phyloP scores from a whole-genome alignment of 2,329 filamentous ascomycete species.

The Penicillium aurantiogriseum region DNA sequence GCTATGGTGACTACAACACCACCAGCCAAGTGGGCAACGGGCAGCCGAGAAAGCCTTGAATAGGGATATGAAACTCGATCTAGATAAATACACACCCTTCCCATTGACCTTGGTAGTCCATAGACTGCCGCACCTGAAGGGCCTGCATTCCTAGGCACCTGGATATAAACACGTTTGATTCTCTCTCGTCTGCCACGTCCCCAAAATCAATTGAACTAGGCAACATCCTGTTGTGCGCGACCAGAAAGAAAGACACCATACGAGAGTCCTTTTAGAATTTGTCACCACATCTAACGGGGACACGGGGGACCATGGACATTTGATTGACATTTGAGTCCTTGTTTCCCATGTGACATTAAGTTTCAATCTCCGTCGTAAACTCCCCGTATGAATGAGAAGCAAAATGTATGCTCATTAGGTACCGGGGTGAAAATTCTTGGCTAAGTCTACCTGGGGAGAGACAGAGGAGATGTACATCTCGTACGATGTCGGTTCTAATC shows the following conservation, averaged over 20 bases:
- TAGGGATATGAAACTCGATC: background rate
- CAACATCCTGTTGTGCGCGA: background rate
- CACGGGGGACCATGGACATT: too few species aligned
- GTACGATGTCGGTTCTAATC: slow-evolving; percentile 15
- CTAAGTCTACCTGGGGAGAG: background rate
- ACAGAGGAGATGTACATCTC: background rate
- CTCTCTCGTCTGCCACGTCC: background rate
- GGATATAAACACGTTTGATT: background rate
- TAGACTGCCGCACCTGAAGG: background rate
- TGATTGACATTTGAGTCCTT: too few species aligned
- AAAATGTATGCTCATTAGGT: background rate
- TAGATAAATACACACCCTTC: background rate
- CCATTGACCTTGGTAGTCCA: background rate
- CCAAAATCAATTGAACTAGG: background rate
- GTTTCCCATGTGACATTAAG: background rate
- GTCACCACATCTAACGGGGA: too few species aligned
- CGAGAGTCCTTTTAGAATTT: too few species aligned
- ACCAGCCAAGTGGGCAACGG: slow-evolving; percentile 25
- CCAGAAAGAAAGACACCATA: background rate
- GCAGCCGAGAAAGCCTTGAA: slow-evolving; percentile 8
- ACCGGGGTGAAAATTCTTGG: too few species aligned
- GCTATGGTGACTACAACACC: slow-evolving; percentile 28
- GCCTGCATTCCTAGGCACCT: background rate
- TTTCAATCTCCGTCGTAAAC: background rate
- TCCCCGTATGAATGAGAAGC: background rate